Conservation (phyloP, 768 basidiomycete species). For the Suillus subluteus region DNA sequence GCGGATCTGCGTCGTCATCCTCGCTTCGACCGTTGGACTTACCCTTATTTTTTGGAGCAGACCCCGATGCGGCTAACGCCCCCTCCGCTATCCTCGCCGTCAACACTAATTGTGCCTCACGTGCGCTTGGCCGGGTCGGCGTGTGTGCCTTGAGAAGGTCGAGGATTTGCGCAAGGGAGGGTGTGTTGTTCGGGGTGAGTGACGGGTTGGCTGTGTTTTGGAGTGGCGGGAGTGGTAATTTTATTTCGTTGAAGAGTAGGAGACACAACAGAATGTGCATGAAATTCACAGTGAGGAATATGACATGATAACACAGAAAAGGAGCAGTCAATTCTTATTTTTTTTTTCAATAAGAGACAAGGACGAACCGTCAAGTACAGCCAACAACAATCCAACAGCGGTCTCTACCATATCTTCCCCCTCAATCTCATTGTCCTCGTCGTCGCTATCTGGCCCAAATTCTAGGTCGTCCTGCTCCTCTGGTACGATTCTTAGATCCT, state of each 20-base stretch:
- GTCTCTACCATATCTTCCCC: constrained; percentile 72
- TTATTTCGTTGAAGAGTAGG: constrained; percentile 51
- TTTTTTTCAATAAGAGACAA: not conserved
- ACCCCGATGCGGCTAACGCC: constrained; percentile 46
- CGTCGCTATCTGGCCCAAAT: constrained; percentile 64
- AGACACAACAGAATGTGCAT: constrained; percentile 67
- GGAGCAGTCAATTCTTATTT: not conserved
- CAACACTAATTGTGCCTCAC: constrained; percentile 84
- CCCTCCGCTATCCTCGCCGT: constrained; percentile 67
- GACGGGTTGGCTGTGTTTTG: constrained; percentile 2
- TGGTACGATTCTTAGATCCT: constrained; percentile 43
- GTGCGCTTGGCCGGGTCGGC: constrained; percentile 59
- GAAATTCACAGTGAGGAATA: constrained; percentile 47
- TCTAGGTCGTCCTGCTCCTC: constrained; percentile 41
- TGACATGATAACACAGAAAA: too few relatives aligned
- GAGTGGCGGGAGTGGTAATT: constrained; percentile 37
- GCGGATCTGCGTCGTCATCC: constrained; percentile 33
- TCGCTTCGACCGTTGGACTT: constrained; percentile 38
- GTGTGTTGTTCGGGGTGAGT: not conserved
- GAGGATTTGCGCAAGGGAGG: not conserved
- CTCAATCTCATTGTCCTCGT: constrained; percentile 44
- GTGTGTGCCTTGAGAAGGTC: constrained; percentile 14
- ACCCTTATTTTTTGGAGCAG: constrained; percentile 25
- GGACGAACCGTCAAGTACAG: constrained; percentile 79
- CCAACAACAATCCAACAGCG: constrained; percentile 77